phyloP scores from a whole-genome alignment of 2,329 filamentous ascomycete genomes.

The Exserohilum turcica region DNA sequence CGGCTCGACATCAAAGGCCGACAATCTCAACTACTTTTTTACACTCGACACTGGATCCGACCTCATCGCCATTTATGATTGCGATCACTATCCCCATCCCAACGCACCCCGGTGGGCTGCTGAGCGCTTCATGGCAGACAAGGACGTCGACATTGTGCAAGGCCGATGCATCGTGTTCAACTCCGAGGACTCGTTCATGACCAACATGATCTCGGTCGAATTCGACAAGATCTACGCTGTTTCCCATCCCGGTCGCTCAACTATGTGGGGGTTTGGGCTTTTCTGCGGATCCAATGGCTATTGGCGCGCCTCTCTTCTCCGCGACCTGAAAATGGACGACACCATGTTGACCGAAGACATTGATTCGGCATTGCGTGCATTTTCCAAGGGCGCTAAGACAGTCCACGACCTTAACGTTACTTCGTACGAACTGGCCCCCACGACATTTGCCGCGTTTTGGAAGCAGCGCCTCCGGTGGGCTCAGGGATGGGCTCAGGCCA shows the following conservation, averaged over 20 bases:
- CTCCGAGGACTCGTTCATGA: constrained; percentile 50
- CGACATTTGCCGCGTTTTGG: constrained; percentile 53
- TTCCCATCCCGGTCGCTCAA: constrained; percentile 55
- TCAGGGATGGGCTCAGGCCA: constrained; percentile 58
- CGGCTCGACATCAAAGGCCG: constrained; percentile 56
- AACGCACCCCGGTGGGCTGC: constrained; percentile 56
- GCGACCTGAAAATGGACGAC: constrained; percentile 57
- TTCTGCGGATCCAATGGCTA: constrained; percentile 59
- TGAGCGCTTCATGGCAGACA: constrained; percentile 53
- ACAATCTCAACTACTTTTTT: constrained; percentile 58
- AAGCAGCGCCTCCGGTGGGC: constrained; percentile 59
- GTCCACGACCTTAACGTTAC: constrained; percentile 57
- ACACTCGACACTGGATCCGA: constrained; percentile 52
- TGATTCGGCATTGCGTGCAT: constrained; percentile 55
- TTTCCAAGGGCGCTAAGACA: constrained; percentile 51
- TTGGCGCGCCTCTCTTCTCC: constrained; percentile 53
- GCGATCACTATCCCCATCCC: constrained; percentile 58
- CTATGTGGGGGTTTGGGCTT: constrained; percentile 56
- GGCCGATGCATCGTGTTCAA: constrained; percentile 58
- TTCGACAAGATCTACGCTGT: constrained; percentile 60
- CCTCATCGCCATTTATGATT: constrained; percentile 57
- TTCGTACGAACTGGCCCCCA: constrained; percentile 57
- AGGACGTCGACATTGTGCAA: constrained; percentile 55
- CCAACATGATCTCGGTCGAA: constrained; percentile 56
- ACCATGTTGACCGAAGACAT: constrained; percentile 59